These are phyloP conservation scores for Escallonia herrerae DNA, from an alignment of 129 eudicot species.

Conservation along the genomic window DNA sequence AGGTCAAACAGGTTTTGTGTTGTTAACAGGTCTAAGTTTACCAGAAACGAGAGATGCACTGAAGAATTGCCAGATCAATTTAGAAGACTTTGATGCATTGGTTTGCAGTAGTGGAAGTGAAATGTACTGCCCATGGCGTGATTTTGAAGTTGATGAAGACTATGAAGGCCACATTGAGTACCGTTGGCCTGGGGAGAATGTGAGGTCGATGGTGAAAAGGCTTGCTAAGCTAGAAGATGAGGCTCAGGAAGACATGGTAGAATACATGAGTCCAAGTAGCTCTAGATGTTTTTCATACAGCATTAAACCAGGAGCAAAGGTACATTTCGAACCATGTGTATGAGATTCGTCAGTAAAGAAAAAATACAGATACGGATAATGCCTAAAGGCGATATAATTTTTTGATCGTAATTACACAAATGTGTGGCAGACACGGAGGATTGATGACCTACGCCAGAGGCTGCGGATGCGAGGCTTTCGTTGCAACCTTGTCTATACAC, in stretches of 20 bases:
- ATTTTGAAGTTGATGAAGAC: slow-evolving; percentile 47
- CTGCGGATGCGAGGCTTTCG: slow-evolving; percentile 72
- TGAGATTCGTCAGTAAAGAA: slow-evolving; percentile 4
- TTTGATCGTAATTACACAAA: neutral
- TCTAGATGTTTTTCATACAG: slow-evolving; percentile 66
- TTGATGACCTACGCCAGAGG: slow-evolving; percentile 64
- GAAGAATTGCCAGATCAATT: slow-evolving; percentile 25
- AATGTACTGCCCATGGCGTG: slow-evolving; percentile 58
- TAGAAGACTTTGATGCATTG: slow-evolving; percentile 61
- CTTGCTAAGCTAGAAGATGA: slow-evolving; percentile 41
- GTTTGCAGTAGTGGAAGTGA: slow-evolving; percentile 80
- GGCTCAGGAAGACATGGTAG: slow-evolving; percentile 35
- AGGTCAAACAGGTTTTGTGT: slow-evolving; percentile 51
- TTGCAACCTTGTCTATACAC: slow-evolving; percentile 65
- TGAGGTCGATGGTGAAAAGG: slow-evolving; percentile 50
- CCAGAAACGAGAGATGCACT: slow-evolving; percentile 41
- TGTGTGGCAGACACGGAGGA: slow-evolving; percentile 39
- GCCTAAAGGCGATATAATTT: neutral
- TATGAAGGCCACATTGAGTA: slow-evolving; percentile 59
- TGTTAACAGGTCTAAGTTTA: slow-evolving; percentile 53
- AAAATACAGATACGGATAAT: neutral
- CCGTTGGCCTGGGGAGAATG: slow-evolving; percentile 70
- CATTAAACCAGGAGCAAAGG: slow-evolving; percentile 64
- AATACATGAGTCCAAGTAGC: slow-evolving; percentile 35
- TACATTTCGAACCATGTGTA: slow-evolving; percentile 10